Evolutionary conservation across 306 rosid genomes (phyloP), one percentile per base, ranked within the genome.

Genomic region (Citrullus amarus): DNA sequence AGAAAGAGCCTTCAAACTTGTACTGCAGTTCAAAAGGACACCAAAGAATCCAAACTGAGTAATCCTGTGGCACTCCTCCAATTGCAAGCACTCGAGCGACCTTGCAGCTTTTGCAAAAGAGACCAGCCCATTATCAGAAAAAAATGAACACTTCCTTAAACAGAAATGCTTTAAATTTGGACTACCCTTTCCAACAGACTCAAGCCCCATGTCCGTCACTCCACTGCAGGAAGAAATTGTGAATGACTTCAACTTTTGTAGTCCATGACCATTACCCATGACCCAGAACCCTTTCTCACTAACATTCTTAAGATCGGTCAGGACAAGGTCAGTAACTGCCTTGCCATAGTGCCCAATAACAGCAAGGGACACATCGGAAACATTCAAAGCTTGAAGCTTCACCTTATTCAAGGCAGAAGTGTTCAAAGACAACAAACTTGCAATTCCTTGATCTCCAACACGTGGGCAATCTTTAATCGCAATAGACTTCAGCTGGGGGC

Each of bases 1-100:
- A 63, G 88, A 81, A 77, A 96, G 81, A 82, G 81, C 86, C 90
- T 90, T 91, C 96, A 96, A 79, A 80, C 83, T 91, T 20, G 89
- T 62, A 78, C 93, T 81, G 83, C 94, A 86, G 83, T 85, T 90
- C 17, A 89, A 82, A 86, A 96, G 87, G 79, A 79, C 25, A 28
- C 97, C 93, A 63, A 93, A 85, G 81, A 90, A 65, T 79, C 98
- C 99, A 75, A 81, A 63, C 78, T 91, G 98, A 87, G 97, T 88
- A 82, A 96, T 81, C 83, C 94, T 87, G 88, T 91, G 97, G 88
- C 99, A 96, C 89, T 93, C 97, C 83, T 89, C 97, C 83, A 93
- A 86, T 70, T 89, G 90, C 61, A 96, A 87, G 88, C 85, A 93
- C 89, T 88, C 93, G 57, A 96, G 87, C 50, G 94, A 86, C 71